phyloP scores from a whole-genome alignment of 2,329 filamentous ascomycete species.

The Colletotrichum sojae region DNA sequence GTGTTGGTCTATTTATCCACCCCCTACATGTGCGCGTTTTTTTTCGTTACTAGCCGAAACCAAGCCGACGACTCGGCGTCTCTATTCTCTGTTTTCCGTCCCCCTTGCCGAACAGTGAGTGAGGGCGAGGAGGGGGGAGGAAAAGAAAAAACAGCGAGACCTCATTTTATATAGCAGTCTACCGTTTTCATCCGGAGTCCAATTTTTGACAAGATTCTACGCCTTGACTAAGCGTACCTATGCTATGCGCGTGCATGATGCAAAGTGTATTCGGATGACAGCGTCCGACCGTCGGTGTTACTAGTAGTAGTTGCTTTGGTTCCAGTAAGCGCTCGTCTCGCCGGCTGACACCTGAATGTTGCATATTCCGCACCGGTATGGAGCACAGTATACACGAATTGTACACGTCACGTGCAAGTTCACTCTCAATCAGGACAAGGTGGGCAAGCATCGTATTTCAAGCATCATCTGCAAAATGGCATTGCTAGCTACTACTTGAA shows the following conservation, averaged over 20 bases:
- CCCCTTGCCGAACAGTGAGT: constrained; percentile 3
- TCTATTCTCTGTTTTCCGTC: constrained; percentile 1
- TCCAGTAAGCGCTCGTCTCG: too few relatives aligned
- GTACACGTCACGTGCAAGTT: too few relatives aligned
- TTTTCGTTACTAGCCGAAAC: constrained; percentile 22
- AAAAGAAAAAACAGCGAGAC: constrained; percentile 28
- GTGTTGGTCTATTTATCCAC: constrained; percentile 1
- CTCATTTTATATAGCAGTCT: constrained; percentile 10
- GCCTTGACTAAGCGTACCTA: neutral
- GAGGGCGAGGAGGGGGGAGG: neutral
- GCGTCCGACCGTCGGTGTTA: neutral
- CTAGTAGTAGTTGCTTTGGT: too few relatives aligned
- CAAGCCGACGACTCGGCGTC: constrained; percentile 1
- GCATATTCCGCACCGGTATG: too few relatives aligned
- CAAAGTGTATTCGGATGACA: neutral
- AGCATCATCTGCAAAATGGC: constrained; percentile 24
- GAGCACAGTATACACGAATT: too few relatives aligned
- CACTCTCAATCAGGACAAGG: too few relatives aligned
- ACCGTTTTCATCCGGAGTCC: constrained; percentile 10
- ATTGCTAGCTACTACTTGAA: constrained; percentile 30
- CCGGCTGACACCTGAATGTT: too few relatives aligned
- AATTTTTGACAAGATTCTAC: constrained; percentile 1
- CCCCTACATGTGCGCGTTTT: constrained; percentile 2
- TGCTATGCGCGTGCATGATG: neutral
- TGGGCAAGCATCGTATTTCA: neutral